Percentiles rank a stretch among this genome's conserved stretches.
Conservation (phyloP, 1,284 basidiomycete species). For the Leccinum pachyderme region DNA sequence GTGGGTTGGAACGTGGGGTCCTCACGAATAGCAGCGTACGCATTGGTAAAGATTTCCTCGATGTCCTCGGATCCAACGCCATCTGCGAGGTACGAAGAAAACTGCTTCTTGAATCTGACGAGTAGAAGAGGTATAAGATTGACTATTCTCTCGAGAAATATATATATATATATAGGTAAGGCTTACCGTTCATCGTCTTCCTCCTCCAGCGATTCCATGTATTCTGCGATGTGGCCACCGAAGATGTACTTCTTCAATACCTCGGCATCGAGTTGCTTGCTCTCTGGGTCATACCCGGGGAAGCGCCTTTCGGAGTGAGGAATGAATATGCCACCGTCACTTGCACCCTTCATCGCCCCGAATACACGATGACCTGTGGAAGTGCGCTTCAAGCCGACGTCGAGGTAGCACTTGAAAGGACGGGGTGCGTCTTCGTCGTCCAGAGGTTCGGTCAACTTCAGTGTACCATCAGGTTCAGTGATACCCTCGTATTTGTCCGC, state of each 20-base stretch:
- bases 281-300: constrained; percentile 96
- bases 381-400: constrained; percentile 97
- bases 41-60: constrained; percentile 92
- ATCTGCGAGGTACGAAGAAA: constrained; percentile 92
- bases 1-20: constrained; percentile 90
- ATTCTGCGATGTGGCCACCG: constrained; percentile 98
- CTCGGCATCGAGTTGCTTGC: constrained; percentile 93
- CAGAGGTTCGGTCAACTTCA: constrained; percentile 79
- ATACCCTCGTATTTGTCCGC: constrained; percentile 99
- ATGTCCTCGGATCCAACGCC: constrained; percentile 96
- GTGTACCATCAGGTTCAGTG: constrained; percentile 86
- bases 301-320: constrained; percentile 99
- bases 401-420: constrained; percentile 98
- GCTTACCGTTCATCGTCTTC: constrained; percentile 94
- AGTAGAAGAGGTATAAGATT: constrained; percentile 8
- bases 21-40: constrained; percentile 93
- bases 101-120: constrained; percentile 97
- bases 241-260: constrained; percentile 97
- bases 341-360: constrained; percentile 98
- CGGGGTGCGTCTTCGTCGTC: constrained; percentile 93
- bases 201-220: constrained; percentile 99
- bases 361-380: constrained; percentile 98
- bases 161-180: neutral
- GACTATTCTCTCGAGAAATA: neutral
- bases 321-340: constrained; percentile 97